Evolutionary conservation across 1,284 basidiomycete genomes (phyloP).

Genomic region (Phenoliferia sp.): DNA sequence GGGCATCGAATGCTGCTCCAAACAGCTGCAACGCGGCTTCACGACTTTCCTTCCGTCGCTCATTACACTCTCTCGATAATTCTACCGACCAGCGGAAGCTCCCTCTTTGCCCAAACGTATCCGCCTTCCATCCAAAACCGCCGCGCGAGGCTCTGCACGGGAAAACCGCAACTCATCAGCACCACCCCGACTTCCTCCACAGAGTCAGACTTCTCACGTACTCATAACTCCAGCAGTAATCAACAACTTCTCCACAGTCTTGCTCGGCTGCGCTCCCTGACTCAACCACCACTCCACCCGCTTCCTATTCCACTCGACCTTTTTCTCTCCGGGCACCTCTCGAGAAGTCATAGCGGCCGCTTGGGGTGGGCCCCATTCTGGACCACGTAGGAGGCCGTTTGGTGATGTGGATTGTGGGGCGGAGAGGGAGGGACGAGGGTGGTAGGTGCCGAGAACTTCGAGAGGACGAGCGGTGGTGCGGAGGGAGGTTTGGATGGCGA

Average conservation of each 20-base stretch:
- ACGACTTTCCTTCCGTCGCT: too few relatives aligned
- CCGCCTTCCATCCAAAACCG: neutral
- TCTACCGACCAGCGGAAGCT: neutral
- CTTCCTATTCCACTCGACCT: constrained; percentile 42
- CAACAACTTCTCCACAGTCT: constrained; percentile 41
- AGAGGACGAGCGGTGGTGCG: constrained; percentile 22
- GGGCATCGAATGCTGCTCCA: too few relatives aligned
- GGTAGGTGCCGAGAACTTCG: constrained; percentile 23
- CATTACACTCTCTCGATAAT: neutral
- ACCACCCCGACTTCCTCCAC: neutral
- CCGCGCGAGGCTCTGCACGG: neutral
- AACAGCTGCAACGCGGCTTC: too few relatives aligned
- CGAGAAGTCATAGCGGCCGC: neutral
- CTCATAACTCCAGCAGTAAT: constrained; percentile 37
- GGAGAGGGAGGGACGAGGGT: constrained; percentile 9
- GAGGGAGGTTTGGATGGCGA: constrained; percentile 16
- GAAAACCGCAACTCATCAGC: neutral
- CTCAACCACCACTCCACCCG: constrained; percentile 41
- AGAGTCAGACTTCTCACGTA: neutral
- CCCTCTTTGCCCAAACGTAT: neutral
- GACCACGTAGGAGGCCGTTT: constrained; percentile 15
- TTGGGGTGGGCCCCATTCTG: constrained; percentile 21
- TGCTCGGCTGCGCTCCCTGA: constrained; percentile 42
- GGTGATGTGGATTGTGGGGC: constrained; percentile 14
- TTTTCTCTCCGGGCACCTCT: constrained; percentile 26